Conservation (phyloP, 495 filamentous ascomycete genomes). For the Neurospora africana region DNA sequence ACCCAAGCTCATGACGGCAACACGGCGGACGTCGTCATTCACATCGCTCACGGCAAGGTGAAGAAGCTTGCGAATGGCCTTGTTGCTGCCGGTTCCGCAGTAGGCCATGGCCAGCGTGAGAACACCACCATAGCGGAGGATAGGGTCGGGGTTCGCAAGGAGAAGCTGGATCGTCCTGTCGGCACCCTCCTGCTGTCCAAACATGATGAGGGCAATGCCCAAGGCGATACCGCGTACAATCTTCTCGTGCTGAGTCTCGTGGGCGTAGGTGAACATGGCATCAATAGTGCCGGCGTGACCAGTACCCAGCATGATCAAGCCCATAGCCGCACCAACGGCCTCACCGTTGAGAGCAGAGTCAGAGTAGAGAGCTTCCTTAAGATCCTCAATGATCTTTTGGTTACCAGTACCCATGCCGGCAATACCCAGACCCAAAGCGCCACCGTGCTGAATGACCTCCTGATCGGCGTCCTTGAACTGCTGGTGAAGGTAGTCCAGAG, state of each 20-base stretch:
- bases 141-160: slow-evolving; percentile 86
- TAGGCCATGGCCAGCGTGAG: slow-evolving; percentile 98
- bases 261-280: slow-evolving; percentile 94
- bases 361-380: slow-evolving; percentile 74
- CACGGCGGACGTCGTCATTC: slow-evolving; percentile 90
- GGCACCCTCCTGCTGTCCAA: slow-evolving; percentile 84
- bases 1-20: slow-evolving; percentile 96
- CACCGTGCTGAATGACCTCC: slow-evolving; percentile 95
- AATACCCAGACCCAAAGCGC: slow-evolving; percentile 88
- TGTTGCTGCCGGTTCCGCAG: slow-evolving; percentile 95
- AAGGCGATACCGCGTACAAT: slow-evolving; percentile 90
- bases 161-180: slow-evolving; percentile 91
- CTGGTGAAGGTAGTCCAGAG: slow-evolving; percentile 75
- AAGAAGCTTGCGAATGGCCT: slow-evolving; percentile 93
- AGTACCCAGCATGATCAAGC: slow-evolving; percentile 92
- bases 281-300: slow-evolving; percentile 83
- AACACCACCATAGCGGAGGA: slow-evolving; percentile 92
- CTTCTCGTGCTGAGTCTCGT: slow-evolving; percentile 98
- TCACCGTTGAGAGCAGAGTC: slow-evolving; percentile 96
- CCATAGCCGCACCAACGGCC: slow-evolving; percentile 90
- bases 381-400: slow-evolving; percentile 80
- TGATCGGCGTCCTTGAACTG: slow-evolving; percentile 81
- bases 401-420: slow-evolving; percentile 95
- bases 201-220: slow-evolving; percentile 98
- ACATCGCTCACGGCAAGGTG: slow-evolving; percentile 98